These are phyloP conservation scores for Gleditsia sinensis DNA, from an alignment of 306 rosid species.

Conservation along the genomic window DNA sequence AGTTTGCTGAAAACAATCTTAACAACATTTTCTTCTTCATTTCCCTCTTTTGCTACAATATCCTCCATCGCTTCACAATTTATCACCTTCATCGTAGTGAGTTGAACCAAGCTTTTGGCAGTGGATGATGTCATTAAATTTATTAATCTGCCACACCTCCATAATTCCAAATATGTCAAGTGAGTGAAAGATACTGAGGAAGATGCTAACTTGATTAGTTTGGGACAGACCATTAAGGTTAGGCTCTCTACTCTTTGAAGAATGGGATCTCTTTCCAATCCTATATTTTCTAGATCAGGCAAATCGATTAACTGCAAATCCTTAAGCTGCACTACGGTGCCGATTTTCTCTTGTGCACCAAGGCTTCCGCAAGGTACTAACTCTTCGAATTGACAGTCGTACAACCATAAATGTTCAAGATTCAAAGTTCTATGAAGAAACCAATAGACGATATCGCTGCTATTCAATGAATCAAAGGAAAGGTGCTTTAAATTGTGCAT, in stretches of 20 bases:
- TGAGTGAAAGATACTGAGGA: not conserved
- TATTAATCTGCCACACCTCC: not conserved
- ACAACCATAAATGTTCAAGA: not conserved
- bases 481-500: not conserved
- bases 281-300: not conserved
- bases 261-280: not conserved
- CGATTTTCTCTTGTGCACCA: not conserved
- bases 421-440: slow-evolving; percentile 21
- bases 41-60: not conserved
- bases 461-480: not conserved
- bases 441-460: not conserved
- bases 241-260: slow-evolving; percentile 17
- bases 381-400: not conserved
- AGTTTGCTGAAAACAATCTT: slow-evolving; percentile 17
- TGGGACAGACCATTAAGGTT: not conserved
- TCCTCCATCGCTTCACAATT: not conserved
- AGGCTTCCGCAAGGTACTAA: not conserved
- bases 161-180: slow-evolving; percentile 25
- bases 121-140: slow-evolving; percentile 27
- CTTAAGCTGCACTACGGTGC: slow-evolving; percentile 12
- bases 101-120: slow-evolving; percentile 19
- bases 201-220: not conserved
- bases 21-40: not conserved
- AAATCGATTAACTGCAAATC: not conserved
- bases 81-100: not conserved